Evolutionary conservation across 345 rosid species (phyloP), one percentile per base, ranked within the genome.

Genomic region (Ceriops decandra): DNA sequence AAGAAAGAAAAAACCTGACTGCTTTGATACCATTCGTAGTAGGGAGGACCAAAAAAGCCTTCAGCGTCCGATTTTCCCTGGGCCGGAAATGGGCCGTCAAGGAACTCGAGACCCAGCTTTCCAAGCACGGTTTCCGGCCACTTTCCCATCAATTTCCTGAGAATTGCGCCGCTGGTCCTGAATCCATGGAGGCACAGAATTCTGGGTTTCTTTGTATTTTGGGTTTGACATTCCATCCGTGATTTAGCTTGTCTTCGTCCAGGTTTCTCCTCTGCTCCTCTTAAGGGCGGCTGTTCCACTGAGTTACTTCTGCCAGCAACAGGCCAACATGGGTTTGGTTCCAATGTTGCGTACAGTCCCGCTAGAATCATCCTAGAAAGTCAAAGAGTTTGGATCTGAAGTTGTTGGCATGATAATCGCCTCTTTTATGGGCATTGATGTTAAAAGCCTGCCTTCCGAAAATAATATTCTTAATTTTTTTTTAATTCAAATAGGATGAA

Each of bases 171-270:
- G 46, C 90, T 84, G 8, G 85, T 81, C 52, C 85, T 72, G 77
- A 77, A 86, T 4, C 90, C 84, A 56, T 82, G 88, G 69, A 86
- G 82, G 75, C 90, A 79, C 0, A 86, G 71, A 58, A 84, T 67
- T 70, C 79, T 81, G 62, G 83, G 90, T 60, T 80, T 81, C 54
- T 56, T 56, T 0, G 59, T 5, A 24, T 35, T 73, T 64, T 62
- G 72, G 38, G n/a, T n/a, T 52, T 65, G 67, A 47, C 47, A 42
- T 68, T 67, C 81, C 80, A 78, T 69, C 66, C 4, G 9, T 19
- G 42, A 21, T 5, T 32, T 28, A 61, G 11, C 62, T 53, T 20
- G 42, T 15, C 10, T 63, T 0, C 16, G n/a, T 11, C 20, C 47
- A 24, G 33, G 24, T 32, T 52, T 27, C 67, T 22, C 27, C 33